These are phyloP conservation scores for Agrocybe chaxingu DNA, from an alignment of 768 basidiomycete species.

Conservation along the genomic window DNA sequence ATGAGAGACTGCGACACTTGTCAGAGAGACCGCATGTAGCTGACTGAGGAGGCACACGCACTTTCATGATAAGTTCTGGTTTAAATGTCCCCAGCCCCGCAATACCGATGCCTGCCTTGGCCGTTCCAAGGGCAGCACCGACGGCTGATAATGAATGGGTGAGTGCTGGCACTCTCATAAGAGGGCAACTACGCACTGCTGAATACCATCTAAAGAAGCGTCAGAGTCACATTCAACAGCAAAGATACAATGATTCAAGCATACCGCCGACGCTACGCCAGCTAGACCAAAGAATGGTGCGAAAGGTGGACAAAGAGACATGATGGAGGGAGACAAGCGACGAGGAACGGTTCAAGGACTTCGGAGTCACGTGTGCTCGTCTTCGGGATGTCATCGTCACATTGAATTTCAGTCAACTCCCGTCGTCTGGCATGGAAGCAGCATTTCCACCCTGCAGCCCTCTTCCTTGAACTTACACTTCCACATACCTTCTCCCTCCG, in stretches of 20 bases:
- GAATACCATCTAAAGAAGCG: constrained; percentile 78
- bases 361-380: constrained; percentile 1
- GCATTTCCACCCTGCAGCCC: no score
- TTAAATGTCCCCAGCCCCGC: constrained; percentile 90
- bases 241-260: not conserved
- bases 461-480: no score
- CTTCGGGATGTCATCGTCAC: not conserved
- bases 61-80: constrained; percentile 99
- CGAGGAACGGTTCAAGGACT: constrained; percentile 3
- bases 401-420: no score
- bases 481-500: not conserved
- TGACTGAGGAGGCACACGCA: constrained; percentile 24
- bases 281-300: constrained; percentile 98
- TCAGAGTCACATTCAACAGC: not conserved
- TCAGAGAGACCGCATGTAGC: not conserved
- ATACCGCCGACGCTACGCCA: constrained; percentile 89
- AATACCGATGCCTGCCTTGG: constrained; percentile 96
- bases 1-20: constrained; percentile 68
- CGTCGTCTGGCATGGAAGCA: no score
- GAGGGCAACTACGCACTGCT: constrained; percentile 65
- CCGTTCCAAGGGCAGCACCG: constrained; percentile 94
- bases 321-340: constrained; percentile 22
- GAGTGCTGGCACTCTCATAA: constrained; percentile 1
- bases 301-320: constrained; percentile 84
- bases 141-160: constrained; percentile 50